A percentile compares a stretch with the other conserved stretches of the same genome.
Conservation (phyloP, 768 basidiomycete species). For the Trametes cingulata region DNA sequence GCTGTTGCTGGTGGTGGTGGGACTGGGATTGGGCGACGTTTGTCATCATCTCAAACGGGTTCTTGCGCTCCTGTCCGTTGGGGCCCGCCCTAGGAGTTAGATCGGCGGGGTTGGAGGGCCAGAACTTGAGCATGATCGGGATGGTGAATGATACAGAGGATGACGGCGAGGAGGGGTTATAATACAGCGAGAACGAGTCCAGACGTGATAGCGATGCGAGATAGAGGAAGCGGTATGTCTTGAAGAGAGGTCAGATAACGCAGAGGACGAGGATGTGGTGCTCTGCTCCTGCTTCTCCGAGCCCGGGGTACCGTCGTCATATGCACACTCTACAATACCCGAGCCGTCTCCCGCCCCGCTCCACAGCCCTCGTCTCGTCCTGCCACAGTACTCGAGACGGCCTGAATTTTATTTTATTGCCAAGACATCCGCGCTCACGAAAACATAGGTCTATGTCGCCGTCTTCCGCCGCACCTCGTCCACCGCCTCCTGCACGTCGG, state of each 20-base stretch:
- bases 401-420: neutral
- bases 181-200: constrained; percentile 1
- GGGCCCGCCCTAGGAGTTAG: constrained; percentile 55
- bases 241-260: neutral
- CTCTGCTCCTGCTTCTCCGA: neutral
- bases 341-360: neutral
- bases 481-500: constrained; percentile 13
- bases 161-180: constrained; percentile 1
- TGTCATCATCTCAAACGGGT: constrained; percentile 60
- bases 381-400: too few species aligned
- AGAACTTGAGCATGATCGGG: constrained; percentile 62
- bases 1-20: constrained; percentile 35
- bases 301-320: constrained; percentile 1
- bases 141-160: neutral
- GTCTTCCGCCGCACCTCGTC: neutral
- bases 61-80: constrained; percentile 46
- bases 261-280: neutral
- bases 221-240: neutral
- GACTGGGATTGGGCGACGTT: constrained; percentile 34
- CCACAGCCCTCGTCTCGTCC: neutral
- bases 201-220: neutral
- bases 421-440: neutral
- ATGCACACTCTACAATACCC: neutral
- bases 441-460: neutral
- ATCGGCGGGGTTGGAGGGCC: constrained; percentile 49